Evolutionary conservation across 2,329 filamentous ascomycete genomes (phyloP), one percentile per base, ranked within the genome.

Genomic region (Pestalotiopsis sp.): DNA sequence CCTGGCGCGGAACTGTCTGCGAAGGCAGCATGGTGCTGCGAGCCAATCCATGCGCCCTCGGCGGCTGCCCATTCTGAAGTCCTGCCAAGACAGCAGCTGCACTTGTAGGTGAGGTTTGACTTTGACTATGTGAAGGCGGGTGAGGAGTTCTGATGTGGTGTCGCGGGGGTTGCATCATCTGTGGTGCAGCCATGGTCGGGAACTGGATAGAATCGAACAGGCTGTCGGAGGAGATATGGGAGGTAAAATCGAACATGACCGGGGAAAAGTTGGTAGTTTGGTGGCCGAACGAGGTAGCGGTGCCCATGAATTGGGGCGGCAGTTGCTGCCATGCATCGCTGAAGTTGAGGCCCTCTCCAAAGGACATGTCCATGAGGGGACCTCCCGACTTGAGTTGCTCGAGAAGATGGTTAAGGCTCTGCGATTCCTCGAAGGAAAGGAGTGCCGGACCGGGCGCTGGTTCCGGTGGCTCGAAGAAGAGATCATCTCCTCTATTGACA

Each of bases 251-350:
- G 14, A 77, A 71, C 17, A 77, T 71, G 3, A 76, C 70, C 12
- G 76, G 71, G 20, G 70, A 67, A 17, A 78, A 74, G 49, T 77
- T 74, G 36, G 74, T 73, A 14, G 82, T 80, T 45, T 87, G 86
- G 64, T 88, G 85, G 20, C 89, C 89, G 71, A 88, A 87, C 3
- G 89, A 91, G 23, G 90, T 91, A 1, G 87, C 83, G 13, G 90
- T 88, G 64, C 90, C 90, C 80, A 92, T 87, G 72, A 92, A 89
- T 63, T 85, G 85, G 1, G 90, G 90, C 4, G 90, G 90, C 23
- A 91, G 80, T 69, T 89, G 87, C 61, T 83, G 78, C 87, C 87
- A 90, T 67, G 82, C 80, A 56, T 85, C 84, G 73, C 77, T 85
- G 72, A 82, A 86, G 72, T 82, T 82, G 49, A 85, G 80, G 11